Evolutionary conservation across 2,329 filamentous ascomycete genomes (phyloP).

Genomic region (Cladophialophora bantiana): DNA sequence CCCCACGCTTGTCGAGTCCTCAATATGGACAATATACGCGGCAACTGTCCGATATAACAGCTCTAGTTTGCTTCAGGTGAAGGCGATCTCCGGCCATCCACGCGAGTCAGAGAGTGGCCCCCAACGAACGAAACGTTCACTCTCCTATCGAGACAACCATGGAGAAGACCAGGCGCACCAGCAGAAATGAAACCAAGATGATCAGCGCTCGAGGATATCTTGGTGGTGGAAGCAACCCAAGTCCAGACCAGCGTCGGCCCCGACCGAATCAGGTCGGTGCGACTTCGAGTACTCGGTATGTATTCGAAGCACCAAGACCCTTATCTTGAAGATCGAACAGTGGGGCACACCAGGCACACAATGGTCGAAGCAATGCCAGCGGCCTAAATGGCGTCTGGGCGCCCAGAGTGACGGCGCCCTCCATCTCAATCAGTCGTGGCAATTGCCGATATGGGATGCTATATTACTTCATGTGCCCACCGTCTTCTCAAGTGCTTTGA

Average conservation of each 20-base stretch:
- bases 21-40: not conserved
- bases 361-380: not conserved
- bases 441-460: slow-evolving; percentile 4
- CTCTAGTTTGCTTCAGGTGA: not conserved
- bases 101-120: not conserved
- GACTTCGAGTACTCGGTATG: not conserved
- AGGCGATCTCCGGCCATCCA: not conserved
- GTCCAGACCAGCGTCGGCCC: not conserved
- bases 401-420: slow-evolving; percentile 9
- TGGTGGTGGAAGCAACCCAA: not conserved
- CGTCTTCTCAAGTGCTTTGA: not conserved
- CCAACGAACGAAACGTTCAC: not conserved
- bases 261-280: slow-evolving; percentile 1
- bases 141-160: not conserved
- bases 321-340: slow-evolving; percentile 18
- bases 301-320: slow-evolving; percentile 1
- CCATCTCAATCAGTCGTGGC: not conserved
- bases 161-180: not conserved
- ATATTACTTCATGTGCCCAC: slow-evolving; percentile 16
- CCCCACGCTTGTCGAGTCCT: not conserved
- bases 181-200: not conserved
- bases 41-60: not conserved
- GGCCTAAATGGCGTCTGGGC: not conserved
- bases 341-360: not conserved
- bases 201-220: not conserved